A percentile compares a stretch with the other conserved stretches of the same genome.
These are phyloP conservation scores for Pseudozyma flocculosa DNA, from an alignment of 1,284 basidiomycete species.

Conservation along the genomic window DNA sequence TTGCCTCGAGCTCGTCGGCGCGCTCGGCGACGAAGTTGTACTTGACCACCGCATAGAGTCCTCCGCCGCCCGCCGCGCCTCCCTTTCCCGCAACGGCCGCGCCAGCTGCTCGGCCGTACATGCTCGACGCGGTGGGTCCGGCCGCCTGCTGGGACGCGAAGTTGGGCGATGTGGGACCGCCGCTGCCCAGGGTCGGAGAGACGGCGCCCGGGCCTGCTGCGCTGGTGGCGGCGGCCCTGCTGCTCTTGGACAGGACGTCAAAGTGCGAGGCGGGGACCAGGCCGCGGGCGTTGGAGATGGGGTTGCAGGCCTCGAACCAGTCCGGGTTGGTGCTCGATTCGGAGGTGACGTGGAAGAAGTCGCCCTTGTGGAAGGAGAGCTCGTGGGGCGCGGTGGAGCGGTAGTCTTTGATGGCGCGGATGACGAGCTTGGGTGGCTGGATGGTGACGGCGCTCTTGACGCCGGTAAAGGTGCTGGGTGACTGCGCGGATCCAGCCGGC, in stretches of 20 bases:
- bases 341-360: slow-evolving; percentile 93
- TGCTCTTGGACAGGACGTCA: slow-evolving; percentile 60
- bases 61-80: slow-evolving; percentile 36
- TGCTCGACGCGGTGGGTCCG: background rate
- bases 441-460: slow-evolving; percentile 41
- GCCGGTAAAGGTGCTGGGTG: slow-evolving; percentile 28
- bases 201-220: slow-evolving; percentile 22
- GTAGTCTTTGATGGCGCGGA: slow-evolving; percentile 76
- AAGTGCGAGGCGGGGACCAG: slow-evolving; percentile 86
- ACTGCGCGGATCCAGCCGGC: slow-evolving; percentile 9
- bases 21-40: slow-evolving; percentile 95
- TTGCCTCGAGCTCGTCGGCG: slow-evolving; percentile 92
- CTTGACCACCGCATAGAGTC: slow-evolving; percentile 82
- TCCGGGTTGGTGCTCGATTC: slow-evolving; percentile 63
- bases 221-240: slow-evolving; percentile 18
- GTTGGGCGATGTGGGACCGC: slow-evolving; percentile 8
- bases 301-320: slow-evolving; percentile 65
- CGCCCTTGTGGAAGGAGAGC: slow-evolving; percentile 87
- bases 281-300: slow-evolving; percentile 84
- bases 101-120: slow-evolving; percentile 25
- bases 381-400: slow-evolving; percentile 76
- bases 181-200: slow-evolving; percentile 25
- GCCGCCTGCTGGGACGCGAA: background rate
- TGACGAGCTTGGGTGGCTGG: slow-evolving; percentile 87
- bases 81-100: slow-evolving; percentile 39